Evolutionary conservation across 306 rosid species (phyloP), one percentile per base, ranked within the genome.

Genomic region (Cicer cuneatum): DNA sequence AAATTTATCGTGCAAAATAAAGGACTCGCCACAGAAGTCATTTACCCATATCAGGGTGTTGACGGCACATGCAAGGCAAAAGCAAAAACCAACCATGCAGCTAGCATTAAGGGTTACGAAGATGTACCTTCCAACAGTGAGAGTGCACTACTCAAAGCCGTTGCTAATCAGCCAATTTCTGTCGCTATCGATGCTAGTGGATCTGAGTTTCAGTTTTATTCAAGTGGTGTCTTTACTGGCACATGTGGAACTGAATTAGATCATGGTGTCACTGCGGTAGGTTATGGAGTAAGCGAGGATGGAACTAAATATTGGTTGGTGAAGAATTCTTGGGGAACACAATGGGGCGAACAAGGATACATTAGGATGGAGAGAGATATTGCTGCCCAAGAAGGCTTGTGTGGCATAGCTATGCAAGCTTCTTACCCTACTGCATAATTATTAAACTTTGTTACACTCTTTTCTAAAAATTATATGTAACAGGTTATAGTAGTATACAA

Each of bases 281-380:
- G 86, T 10, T 83, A 78, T 78, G 83, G 83, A 24, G 52, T 53
- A 0, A 65, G 52, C 33, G 71, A 21, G 0, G 66, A 53, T 72
- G 73, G 73, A 10, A 73, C 53, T 0, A 70, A 68, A 10, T 83
- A 78, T 69, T 83, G 83, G 86, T 69, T 78, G 37, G 66, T 78
- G 0, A 83, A 83, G 66, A 83, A 83, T 58, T 83, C 80, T 6
- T 78, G 83, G 83, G 86, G 80, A 11, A 7, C 48, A 14, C 12
- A 45, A 1, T 83, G 83, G 86, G 86, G 86, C 5, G 77, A 83
- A 69, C 21, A 83, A 15, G 86, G 83, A 37, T 83, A 83, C 42
- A 53, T 83, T 39, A 69, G 80, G 46, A 83, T 83, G 77, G 73
- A 78, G 6, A 83, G 86, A 12, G 68, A 63, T 7, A 37, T 78